A percentile compares a stretch with the other conserved stretches of the same genome.
These are phyloP conservation scores for Capronia americana DNA, from an alignment of 2,329 filamentous ascomycete genomes.

Conservation along the genomic window DNA sequence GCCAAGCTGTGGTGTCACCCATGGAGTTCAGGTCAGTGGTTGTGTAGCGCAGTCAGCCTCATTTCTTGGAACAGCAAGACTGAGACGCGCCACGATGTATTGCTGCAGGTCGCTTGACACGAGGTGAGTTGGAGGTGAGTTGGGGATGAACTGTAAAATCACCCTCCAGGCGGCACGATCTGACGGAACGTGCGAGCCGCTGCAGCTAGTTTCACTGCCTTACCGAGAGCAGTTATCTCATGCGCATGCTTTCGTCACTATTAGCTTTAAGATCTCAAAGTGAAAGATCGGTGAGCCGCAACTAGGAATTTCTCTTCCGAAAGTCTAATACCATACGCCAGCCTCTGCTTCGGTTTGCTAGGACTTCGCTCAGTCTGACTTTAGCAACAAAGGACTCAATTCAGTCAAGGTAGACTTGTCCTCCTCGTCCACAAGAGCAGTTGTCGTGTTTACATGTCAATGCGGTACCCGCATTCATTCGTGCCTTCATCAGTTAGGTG, in stretches of 20 bases:
- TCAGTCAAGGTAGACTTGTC: neutral
- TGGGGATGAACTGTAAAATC: neutral
- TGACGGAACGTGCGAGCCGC: neutral
- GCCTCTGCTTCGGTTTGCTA: neutral
- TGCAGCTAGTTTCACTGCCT: conserved; percentile 1
- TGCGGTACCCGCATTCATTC: neutral
- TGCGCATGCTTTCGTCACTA: neutral
- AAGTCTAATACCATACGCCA: neutral
- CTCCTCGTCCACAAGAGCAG: neutral
- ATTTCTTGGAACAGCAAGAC: neutral
- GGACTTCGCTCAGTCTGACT: neutral
- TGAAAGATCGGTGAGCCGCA: neutral
- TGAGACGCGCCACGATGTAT: neutral
- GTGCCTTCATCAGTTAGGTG: neutral
- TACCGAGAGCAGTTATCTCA: neutral
- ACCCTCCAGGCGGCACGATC: neutral
- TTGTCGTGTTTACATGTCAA: neutral
- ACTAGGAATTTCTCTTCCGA: neutral
- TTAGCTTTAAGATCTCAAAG: neutral
- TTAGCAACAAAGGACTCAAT: neutral
- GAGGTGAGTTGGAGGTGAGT: neutral
- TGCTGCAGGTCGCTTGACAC: neutral
- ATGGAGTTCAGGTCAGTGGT: neutral
- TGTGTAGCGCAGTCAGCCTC: neutral
- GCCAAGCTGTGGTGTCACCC: neutral